Percentiles rank a stretch among this genome's conserved stretches.
Evolutionary conservation across 2,329 filamentous ascomycete genomes (phyloP).

Genomic region (Knoxdaviesia proteae): DNA sequence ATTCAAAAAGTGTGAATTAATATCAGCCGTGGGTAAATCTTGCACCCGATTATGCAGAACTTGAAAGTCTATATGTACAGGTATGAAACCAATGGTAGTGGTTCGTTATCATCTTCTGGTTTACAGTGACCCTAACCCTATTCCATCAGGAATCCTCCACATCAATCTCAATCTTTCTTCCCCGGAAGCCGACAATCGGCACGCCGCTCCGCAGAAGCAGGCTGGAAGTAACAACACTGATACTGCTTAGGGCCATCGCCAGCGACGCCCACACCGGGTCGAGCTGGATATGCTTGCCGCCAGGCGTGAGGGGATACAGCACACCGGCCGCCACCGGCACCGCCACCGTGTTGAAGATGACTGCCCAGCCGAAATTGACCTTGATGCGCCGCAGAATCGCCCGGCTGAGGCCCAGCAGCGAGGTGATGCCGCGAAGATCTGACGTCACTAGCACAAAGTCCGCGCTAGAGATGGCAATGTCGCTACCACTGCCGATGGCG

Average conservation of each 20-base stretch:
- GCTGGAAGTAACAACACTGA: slow-evolving; percentile 73
- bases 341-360: slow-evolving; percentile 60
- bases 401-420: slow-evolving; percentile 49
- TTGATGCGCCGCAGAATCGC: slow-evolving; percentile 59
- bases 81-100: too few species aligned
- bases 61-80: too few species aligned
- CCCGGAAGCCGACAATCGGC: slow-evolving; percentile 22
- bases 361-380: slow-evolving; percentile 72
- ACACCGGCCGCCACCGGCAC: slow-evolving; percentile 67
- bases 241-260: slow-evolving; percentile 82
- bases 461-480: slow-evolving; percentile 64
- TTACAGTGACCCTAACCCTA: too few species aligned
- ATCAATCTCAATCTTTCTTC: slow-evolving; percentile 8
- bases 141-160: too few species aligned
- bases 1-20: too few species aligned
- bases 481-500: slow-evolving; percentile 64
- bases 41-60: too few species aligned
- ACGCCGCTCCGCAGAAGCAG: slow-evolving; percentile 40
- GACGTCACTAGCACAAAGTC: slow-evolving; percentile 66
- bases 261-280: slow-evolving; percentile 73
- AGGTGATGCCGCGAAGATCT: slow-evolving; percentile 47
- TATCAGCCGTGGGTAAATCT: too few species aligned
- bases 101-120: too few species aligned
- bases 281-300: slow-evolving; percentile 36
- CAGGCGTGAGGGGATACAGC: slow-evolving; percentile 37